Conservation (phyloP, 768 basidiomycete species). For the Serendipita sp. region DNA sequence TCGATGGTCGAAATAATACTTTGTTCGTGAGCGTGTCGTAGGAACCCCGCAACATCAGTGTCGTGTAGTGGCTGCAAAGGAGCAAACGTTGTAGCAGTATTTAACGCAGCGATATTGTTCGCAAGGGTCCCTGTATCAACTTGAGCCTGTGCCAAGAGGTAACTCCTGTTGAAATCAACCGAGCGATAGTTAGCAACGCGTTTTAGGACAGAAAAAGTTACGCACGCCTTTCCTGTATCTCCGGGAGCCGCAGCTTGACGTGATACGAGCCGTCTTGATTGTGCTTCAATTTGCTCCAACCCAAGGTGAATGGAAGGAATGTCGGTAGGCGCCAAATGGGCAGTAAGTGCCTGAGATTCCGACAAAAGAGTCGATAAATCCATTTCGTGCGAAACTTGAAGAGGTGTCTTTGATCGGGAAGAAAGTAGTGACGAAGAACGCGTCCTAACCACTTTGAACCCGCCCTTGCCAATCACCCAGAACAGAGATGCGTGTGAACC, state of each 20-base stretch:
- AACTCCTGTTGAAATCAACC: conserved; percentile 38
- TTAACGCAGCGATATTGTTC: conserved; percentile 66
- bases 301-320: conserved; percentile 79
- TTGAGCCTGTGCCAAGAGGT: conserved; percentile 82
- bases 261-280: conserved; percentile 69
- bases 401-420: not conserved
- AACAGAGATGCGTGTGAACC: conserved; percentile 39
- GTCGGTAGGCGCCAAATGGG: conserved; percentile 61
- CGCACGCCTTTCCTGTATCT: conserved; percentile 51
- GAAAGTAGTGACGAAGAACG: not conserved
- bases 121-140: conserved; percentile 84
- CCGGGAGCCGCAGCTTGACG: conserved; percentile 39
- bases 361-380: conserved; percentile 15
- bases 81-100: conserved; percentile 67
- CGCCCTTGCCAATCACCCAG: not conserved
- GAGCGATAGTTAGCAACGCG: conserved; percentile 7
- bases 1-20: conserved; percentile 89
- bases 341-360: conserved; percentile 39
- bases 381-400: not conserved
- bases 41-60: conserved; percentile 83
- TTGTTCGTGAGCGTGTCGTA: conserved; percentile 89
- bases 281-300: conserved; percentile 87
- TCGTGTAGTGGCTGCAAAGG: conserved; percentile 87
- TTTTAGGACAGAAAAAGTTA: not conserved
- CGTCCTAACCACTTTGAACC: not conserved